Evolutionary conservation across 345 rosid genomes (phyloP), one percentile per base, ranked within the genome.

Genomic region (Laguncularia racemosa): DNA sequence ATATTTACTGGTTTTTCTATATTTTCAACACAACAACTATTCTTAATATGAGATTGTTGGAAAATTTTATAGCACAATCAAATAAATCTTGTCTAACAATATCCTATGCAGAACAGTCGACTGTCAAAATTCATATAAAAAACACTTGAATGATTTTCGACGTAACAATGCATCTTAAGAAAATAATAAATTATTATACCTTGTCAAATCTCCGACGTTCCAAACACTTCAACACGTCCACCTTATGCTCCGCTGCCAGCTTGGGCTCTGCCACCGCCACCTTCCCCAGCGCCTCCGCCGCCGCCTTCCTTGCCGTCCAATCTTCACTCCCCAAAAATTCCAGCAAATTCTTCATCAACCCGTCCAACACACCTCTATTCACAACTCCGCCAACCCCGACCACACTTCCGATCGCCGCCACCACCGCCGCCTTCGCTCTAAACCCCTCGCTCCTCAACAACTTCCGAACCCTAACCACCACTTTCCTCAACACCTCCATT

Each of bases 291-390:
- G 82, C 79, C 73, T 93, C 97, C 1, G 99, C 89, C 1, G 99
- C 95, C 0, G 96, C 85, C 71, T 89, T 93, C 48, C 99, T 86
- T 45, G 89, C 78, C 40, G 82, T 70, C 99, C 99, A 93, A 54
- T 89, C 96, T 6, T 81, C 82, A 49, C 71, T 72, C 50, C 97
- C 78, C 74, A 89, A 69, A 28, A 81, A 82, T 68, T 82, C 97
- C 3, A 73, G 60, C 19, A 80, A 70, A 45, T 81, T 79, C 0
- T 89, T 86, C 52, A 93, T 77, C 6, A 86, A 56, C 88, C 89
- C 85, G 52, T 84, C 95, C 53, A 85, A 53, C 48, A 79, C 73
- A 3, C 70, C 67, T 64, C 76, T 86, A 62, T 72, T 69, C 61
- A 72, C 66, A 1, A 81, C 89, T 2, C 81, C 88, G 2, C 87